Percentiles rank a stretch among this genome's conserved stretches.
Evolutionary conservation across 1,139 yeast genomes (phyloP).

Genomic region (Yamadazyma buinensis): DNA sequence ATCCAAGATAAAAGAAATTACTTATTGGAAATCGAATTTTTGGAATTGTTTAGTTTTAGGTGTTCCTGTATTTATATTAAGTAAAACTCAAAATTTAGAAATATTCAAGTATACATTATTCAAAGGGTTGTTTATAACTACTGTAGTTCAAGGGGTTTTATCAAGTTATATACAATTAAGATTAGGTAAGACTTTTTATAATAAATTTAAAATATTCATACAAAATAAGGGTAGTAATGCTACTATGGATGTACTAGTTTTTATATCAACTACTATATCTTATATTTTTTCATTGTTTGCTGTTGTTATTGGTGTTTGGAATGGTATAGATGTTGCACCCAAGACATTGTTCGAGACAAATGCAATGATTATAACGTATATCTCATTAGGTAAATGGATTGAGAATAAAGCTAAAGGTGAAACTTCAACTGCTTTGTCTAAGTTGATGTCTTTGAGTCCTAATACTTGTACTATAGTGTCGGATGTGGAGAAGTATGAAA

Average conservation of each 20-base stretch:
- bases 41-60: conserved; percentile 52
- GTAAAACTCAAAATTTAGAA: conserved; percentile 43
- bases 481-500: conserved; percentile 28
- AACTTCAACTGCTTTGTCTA: conserved; percentile 83
- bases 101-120: conserved; percentile 27
- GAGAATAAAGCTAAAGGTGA: conserved; percentile 94
- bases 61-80: conserved; percentile 57
- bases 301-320: conserved; percentile 41
- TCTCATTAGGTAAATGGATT: conserved; percentile 83
- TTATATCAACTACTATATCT: conserved; percentile 77
- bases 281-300: conserved; percentile 69
- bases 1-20: conserved; percentile 67
- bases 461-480: conserved; percentile 64
- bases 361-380: conserved; percentile 78
- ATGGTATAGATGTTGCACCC: conserved; percentile 44
- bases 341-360: conserved; percentile 82
- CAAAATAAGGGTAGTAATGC: conserved; percentile 60
- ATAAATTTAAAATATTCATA: conserved; percentile 62
- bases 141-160: conserved; percentile 58
- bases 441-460: conserved; percentile 77
- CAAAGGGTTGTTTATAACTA: conserved; percentile 55
- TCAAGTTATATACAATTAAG: conserved; percentile 68
- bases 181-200: conserved; percentile 61
- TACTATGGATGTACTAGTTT: conserved; percentile 94
- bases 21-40: conserved; percentile 62